These are phyloP conservation scores for Solanum pennellii DNA, from an alignment of 257 asterid genomes.

Conservation along the genomic window DNA sequence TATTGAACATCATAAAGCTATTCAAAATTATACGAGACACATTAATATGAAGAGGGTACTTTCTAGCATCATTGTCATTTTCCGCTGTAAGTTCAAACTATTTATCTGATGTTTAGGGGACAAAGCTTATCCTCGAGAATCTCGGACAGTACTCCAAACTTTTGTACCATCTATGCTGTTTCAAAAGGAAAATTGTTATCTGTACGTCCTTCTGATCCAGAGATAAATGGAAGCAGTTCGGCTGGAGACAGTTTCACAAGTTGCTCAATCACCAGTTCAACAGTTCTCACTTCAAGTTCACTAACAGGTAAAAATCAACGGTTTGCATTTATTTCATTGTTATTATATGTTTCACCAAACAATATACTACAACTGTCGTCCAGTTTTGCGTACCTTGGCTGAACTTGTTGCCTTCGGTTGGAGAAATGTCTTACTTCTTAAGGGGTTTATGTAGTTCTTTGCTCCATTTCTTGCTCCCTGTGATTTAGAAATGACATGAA, in stretches of 20 bases:
- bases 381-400: background rate
- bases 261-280: slow-evolving; percentile 31
- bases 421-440: background rate
- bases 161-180: slow-evolving; percentile 68
- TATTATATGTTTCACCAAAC: background rate
- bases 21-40: background rate
- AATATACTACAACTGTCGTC: background rate
- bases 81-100: background rate
- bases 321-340: no score
- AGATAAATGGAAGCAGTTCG: slow-evolving; percentile 27
- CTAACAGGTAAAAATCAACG: slow-evolving; percentile 25
- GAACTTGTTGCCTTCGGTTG: background rate
- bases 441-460: background rate
- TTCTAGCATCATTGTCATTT: background rate
- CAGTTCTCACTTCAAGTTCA: slow-evolving; percentile 30
- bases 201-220: slow-evolving; percentile 59
- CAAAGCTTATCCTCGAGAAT: slow-evolving; percentile 50
- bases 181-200: slow-evolving; percentile 70
- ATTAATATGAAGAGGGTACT: background rate
- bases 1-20: background rate
- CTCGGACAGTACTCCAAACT: slow-evolving; percentile 40
- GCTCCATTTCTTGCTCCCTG: background rate
- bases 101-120: slow-evolving; percentile 29
- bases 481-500: background rate
- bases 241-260: slow-evolving; percentile 44